Evolutionary conservation across 768 basidiomycete species (phyloP), one percentile per base, ranked within the genome.

Genomic region (Panaeolus cyanescens): DNA sequence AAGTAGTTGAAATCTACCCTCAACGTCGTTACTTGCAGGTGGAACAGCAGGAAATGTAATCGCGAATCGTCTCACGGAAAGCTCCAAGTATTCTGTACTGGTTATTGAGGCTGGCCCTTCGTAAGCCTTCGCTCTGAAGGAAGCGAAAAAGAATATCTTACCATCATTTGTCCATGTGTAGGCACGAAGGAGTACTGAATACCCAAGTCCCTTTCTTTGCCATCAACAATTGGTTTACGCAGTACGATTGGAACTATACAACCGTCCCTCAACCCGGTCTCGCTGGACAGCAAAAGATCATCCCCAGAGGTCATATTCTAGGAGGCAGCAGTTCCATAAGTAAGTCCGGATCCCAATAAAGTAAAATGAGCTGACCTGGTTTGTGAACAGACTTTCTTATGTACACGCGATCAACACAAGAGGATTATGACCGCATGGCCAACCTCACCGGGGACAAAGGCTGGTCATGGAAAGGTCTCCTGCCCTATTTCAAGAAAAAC

Each of bases 31-130:
- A 19, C n/a, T n/a, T 58, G 39, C 58, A 71, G 79, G 75, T 33
- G 86, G 86, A 15, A 85, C 85, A 32, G 79, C 84, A 0, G 87
- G 87, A 3, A 84, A 83, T 45, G 83, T 80, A 0, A 72, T 87
- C n/a, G 86, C 85, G 0, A 77, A 83, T 19, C 76, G 87, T 3
- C 71, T 87, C 2, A 81, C 80, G 5, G 87, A 87, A 67, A 71
- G 84, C 56, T 77, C 80, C 0, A 64, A 66, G 1, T 71, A 82
- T 13, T 74, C 75, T 1, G 85, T 87, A 0, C 72, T 85, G 9
- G 66, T 88, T 3, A 68, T 87, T 7, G 86, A 88, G 68, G 81
- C 84, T 0, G 86, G 86, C 1, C 69, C 73, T 59, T 88, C 85
- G 88, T 86, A 42, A 20, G 17, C 64, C 5, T 45, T 12, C 10